phyloP scores from a whole-genome alignment of 805 yeast genomes.

The Teunomyces gatunensis region DNA sequence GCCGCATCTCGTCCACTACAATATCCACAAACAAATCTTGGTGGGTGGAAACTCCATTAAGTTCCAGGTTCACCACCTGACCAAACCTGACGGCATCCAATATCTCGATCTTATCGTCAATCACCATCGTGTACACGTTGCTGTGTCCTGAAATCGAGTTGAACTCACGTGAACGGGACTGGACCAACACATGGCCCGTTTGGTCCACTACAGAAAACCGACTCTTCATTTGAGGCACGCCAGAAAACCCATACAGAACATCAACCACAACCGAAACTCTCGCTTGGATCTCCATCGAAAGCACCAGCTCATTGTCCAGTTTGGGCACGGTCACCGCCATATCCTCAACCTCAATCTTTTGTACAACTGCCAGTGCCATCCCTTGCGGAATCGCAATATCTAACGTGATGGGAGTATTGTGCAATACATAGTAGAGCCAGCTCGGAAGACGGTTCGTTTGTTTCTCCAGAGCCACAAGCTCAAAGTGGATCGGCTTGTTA shows the following conservation, averaged over 20 bases:
- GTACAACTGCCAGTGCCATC: not conserved
- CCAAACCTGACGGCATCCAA: slow-evolving; percentile 14
- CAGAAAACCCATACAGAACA: not conserved
- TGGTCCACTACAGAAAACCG: slow-evolving; percentile 8
- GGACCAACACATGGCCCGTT: slow-evolving; percentile 3
- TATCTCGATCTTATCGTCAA: slow-evolving; percentile 10
- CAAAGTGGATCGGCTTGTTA: slow-evolving; percentile 14
- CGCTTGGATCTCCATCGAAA: slow-evolving; percentile 3
- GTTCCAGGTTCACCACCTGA: slow-evolving; percentile 11
- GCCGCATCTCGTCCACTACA: slow-evolving; percentile 11
- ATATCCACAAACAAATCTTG: slow-evolving; percentile 8
- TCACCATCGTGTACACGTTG: slow-evolving; percentile 6
- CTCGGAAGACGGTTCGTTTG: slow-evolving; percentile 16
- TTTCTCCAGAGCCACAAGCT: slow-evolving; percentile 16
- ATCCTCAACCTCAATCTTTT: not conserved
- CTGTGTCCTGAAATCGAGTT: slow-evolving; percentile 4
- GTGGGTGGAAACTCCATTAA: not conserved
- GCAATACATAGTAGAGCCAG: slow-evolving; percentile 24
- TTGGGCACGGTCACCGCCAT: not conserved
- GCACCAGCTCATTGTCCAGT: not conserved
- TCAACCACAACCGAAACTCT: slow-evolving; percentile 5
- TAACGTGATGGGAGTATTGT: slow-evolving; percentile 10
- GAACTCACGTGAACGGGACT: slow-evolving; percentile 10
- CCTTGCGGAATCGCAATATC: slow-evolving; percentile 8
- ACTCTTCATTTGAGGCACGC: slow-evolving; percentile 7